Base-by-base conservation (phyloP, 2,329 filamentous ascomycete species). In the Dothideomycetes sp. region DNA sequence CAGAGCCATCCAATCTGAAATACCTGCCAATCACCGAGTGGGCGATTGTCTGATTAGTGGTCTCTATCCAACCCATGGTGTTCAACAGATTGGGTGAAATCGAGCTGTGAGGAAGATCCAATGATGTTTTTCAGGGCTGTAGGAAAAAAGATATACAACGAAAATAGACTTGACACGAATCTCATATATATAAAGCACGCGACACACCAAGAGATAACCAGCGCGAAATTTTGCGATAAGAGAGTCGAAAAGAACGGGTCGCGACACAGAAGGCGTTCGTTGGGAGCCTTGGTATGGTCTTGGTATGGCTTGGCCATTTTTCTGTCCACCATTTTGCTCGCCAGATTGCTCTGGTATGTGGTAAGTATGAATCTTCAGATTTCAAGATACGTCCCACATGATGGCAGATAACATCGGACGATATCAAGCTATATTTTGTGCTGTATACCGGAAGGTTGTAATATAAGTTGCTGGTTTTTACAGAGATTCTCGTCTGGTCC, bases 1-100 rank as follows among this genome's bases (percentile, higher is more conserved):
- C 84, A 27, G 76, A 86, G 49, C 83, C 83, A 47, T 93, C 84
- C 28, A 94, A 75, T 50, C 78, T 76, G 64, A 94, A 94, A 67
- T 79, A 83, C 50, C 70, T 68, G 47, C 84, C 84, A 45, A 86
- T 70, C 23, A 70, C 60, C 56, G 78, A 80, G 47, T 64, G 65
- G 46, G 82, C 84, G 50, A 87, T 71, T 45, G 64, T 69, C 33
- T 46, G 49, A 43, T 57, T 56, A 41, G 48, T 40, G 17, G 47
- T 48, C 32, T 50, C 47, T 11, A 52, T 45, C 50, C 51, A 55
- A 16, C 36, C 43, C 27, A 47, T 51, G 31, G 36, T 33, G n/a
- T n/a, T n/a, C n/a, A n/a, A n/a, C n/a, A n/a, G 39, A 24, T n/a
- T 10, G 19, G 29, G 18, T n/a, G 4, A 11, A 16, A 5, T 28